Percentiles rank a stretch among this genome's conserved stretches.
These are phyloP conservation scores for Quercus tomentella DNA, from an alignment of 331 rosid species.

Conservation along the genomic window DNA sequence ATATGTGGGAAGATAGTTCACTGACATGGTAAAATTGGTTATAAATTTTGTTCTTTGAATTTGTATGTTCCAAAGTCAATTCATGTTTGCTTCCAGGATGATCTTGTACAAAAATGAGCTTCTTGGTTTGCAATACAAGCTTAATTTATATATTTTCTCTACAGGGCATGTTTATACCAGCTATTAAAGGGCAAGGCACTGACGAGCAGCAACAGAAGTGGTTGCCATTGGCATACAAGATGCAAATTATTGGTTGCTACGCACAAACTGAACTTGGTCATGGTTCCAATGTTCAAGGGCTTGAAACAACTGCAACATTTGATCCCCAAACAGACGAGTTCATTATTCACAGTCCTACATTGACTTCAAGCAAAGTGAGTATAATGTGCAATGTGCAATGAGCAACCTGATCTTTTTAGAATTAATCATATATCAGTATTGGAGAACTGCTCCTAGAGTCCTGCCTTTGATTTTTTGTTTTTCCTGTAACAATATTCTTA, in stretches of 20 bases:
- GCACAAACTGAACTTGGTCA: constrained; percentile 99
- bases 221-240: constrained; percentile 85
- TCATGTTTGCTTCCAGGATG: not conserved
- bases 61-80: not conserved
- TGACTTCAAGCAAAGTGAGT: constrained; percentile 95
- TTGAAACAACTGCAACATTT: constrained; percentile 94
- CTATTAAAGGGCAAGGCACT: constrained; percentile 81
- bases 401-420: not conserved
- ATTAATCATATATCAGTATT: not conserved
- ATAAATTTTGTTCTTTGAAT: constrained; percentile 1
- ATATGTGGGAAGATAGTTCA: not conserved
- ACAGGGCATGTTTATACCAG: constrained; percentile 95
- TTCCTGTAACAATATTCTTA: not conserved
- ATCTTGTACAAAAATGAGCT: not conserved
- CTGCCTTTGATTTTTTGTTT: not conserved
- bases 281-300: constrained; percentile 98
- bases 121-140: not conserved
- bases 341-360: constrained; percentile 83
- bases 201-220: constrained; percentile 92
- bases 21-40: not conserved
- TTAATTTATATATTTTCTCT: constrained; percentile 9
- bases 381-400: constrained; percentile 1
- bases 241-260: constrained; percentile 99
- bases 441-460: not conserved
- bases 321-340: constrained; percentile 85